Base-by-base conservation (phyloP, 106 monocot species). In the Dioscorea dumetorum region DNA sequence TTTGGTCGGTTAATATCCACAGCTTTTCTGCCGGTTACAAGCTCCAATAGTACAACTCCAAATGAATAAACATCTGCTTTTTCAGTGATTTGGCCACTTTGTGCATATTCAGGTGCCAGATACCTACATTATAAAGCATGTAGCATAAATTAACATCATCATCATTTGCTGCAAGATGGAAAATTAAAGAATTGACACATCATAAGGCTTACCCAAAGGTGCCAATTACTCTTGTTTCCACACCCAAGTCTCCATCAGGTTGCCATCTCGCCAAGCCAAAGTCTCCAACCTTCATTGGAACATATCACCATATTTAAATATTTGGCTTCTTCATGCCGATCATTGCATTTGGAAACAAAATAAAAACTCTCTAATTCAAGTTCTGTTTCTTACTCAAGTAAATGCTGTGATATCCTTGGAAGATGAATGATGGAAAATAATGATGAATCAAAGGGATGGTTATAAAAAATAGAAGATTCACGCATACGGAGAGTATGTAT, bases 31-130 rank as follows among this genome's bases (percentile, higher is more conserved):
- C 81, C 81, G 14, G 81, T 76, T 11, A 76, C 68, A 63, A 81
- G 81, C 61, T 81, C 76, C 54, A 81, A 67, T 9, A 81, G 59
- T 15, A 81, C 81, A 10, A 81, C 76, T 12, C 81, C 81, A 58
- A 76, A 81, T 8, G 81, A 76, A 68, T 81, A 81, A 0, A 81
- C 81, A 73, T 81, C 81, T n/a, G 81, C 72, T 48, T 77, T 81
- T 50, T 76, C 81, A 9, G 81, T 76, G 49, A 81, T 64, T 64
- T 76, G 76, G 8, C 81, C 81, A 63, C 68, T 76, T 52, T 81
- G 76, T 48, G 76, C 72, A 58, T 81, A 81, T 60, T 81, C 81
- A 3, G 81, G 81, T 49, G 81, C 81, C 57, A 81, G 32, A 60
- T 81, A 81, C 63, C 81, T 81, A 24, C 21, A 28, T 28, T 28